A percentile compares a stretch with the other conserved stretches of the same genome.
These are phyloP conservation scores for Malassezia restricta DNA, from an alignment of 1,284 basidiomycete genomes.

Conservation along the genomic window DNA sequence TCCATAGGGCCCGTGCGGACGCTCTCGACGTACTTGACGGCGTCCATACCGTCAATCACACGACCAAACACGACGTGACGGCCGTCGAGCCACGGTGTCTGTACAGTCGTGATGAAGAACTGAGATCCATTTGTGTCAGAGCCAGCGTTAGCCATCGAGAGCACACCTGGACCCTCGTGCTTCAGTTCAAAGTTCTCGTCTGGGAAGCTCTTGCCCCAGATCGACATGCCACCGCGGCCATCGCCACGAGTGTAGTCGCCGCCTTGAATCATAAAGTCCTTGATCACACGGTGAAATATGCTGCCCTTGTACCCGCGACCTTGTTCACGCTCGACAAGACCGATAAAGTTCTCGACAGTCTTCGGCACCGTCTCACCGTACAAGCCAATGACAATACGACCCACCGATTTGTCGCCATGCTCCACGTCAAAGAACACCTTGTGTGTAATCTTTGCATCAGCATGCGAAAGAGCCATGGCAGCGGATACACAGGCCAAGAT, in stretches of 20 bases:
- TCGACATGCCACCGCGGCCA: conserved; percentile 40
- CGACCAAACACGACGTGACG: conserved; percentile 40
- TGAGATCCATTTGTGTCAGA: conserved; percentile 49
- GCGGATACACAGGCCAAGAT: neutral
- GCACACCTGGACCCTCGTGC: conserved; percentile 35
- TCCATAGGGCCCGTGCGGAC: conserved; percentile 33
- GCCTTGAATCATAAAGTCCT: conserved; percentile 53
- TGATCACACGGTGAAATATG: conserved; percentile 55
- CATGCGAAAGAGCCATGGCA: conserved; percentile 2
- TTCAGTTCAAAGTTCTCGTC: conserved; percentile 38
- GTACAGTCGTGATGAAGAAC: conserved; percentile 44
- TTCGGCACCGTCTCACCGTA: conserved; percentile 38
- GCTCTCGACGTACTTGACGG: conserved; percentile 37
- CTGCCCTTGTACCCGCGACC: conserved; percentile 64
- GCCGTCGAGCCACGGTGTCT: conserved; percentile 38
- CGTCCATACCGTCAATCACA: conserved; percentile 35
- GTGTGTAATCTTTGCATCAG: conserved; percentile 25
- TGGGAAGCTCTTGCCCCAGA: conserved; percentile 35
- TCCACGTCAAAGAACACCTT: conserved; percentile 42
- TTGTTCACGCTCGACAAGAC: conserved; percentile 50
- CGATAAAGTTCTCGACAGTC: conserved; percentile 41
- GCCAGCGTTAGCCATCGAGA: conserved; percentile 37
- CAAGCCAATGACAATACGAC: conserved; percentile 35
- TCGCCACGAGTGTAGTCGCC: conserved; percentile 45
- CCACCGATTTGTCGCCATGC: conserved; percentile 36